Evolutionary conservation across 2,329 filamentous ascomycete species (phyloP).

Genomic region (Xylariaceae sp.): DNA sequence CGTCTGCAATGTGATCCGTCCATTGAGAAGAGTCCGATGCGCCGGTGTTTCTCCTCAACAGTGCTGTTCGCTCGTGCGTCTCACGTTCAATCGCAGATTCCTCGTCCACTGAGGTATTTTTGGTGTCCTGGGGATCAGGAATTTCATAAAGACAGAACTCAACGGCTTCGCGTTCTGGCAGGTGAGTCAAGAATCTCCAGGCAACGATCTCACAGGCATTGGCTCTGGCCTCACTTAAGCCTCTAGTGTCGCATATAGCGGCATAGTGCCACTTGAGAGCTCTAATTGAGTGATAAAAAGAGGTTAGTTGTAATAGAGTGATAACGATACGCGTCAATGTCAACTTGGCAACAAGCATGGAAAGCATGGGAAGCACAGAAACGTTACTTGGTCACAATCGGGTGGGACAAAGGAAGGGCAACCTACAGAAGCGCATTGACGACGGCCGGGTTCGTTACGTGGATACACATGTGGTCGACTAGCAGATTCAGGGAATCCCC

Average conservation of each 20-base stretch:
- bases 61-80: constrained; percentile 43
- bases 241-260: constrained; percentile 56
- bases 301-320: not conserved
- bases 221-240: constrained; percentile 62
- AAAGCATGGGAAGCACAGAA: not conserved
- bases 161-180: constrained; percentile 68
- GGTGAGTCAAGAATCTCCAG: constrained; percentile 67
- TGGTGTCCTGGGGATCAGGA: constrained; percentile 38
- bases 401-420: not conserved
- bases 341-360: not conserved
- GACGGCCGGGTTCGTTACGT: constrained; percentile 62
- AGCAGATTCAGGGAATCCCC: constrained; percentile 53
- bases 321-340: not conserved
- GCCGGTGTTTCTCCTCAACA: constrained; percentile 34
- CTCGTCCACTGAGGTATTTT: constrained; percentile 21
- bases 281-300: constrained; percentile 37
- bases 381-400: not conserved
- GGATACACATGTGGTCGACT: constrained; percentile 57
- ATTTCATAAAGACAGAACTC: constrained; percentile 71
- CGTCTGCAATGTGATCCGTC: constrained; percentile 21
- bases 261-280: constrained; percentile 72
- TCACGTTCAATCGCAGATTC: constrained; percentile 36
- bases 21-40: constrained; percentile 22
- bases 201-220: constrained; percentile 76
- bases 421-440: constrained; percentile 69